These are phyloP conservation scores for Xylaria arbuscula DNA, from an alignment of 2,329 filamentous ascomycete species.

Conservation along the genomic window DNA sequence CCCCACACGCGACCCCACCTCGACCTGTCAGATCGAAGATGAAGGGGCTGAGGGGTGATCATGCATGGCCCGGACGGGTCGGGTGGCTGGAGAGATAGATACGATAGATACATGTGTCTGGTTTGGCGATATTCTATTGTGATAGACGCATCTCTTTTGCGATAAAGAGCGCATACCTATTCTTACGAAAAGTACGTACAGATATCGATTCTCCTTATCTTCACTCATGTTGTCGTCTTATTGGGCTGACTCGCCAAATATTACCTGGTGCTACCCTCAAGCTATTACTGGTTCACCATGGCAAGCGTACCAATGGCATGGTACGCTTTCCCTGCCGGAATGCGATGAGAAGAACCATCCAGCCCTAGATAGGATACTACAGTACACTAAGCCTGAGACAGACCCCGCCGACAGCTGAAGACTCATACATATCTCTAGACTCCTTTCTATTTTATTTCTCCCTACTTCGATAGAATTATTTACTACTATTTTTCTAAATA, in stretches of 20 bases:
- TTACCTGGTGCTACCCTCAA: not conserved
- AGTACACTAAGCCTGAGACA: not conserved
- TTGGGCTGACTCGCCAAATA: conserved; percentile 5
- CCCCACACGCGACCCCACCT: not conserved
- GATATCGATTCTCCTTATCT: no score
- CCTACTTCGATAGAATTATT: no score
- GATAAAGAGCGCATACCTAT: not conserved
- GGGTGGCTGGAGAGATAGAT: conserved; percentile 3
- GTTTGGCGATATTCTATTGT: not conserved
- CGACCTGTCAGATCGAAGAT: not conserved
- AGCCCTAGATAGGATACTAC: not conserved
- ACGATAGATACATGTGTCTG: not conserved
- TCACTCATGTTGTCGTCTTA: not conserved
- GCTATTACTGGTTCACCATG: not conserved
- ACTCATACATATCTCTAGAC: no score
- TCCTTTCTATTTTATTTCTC: not conserved
- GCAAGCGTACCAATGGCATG: conserved; percentile 5
- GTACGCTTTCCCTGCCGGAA: not conserved
- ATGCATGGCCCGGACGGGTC: not conserved
- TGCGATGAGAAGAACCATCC: not conserved
- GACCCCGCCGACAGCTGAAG: not conserved
- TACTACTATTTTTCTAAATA: no score
- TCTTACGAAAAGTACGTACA: no score
- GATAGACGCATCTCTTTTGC: not conserved
- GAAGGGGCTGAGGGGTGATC: not conserved